These are phyloP conservation scores for Neonectria ditissima DNA, from an alignment of 2,329 filamentous ascomycete genomes.

Conservation along the genomic window DNA sequence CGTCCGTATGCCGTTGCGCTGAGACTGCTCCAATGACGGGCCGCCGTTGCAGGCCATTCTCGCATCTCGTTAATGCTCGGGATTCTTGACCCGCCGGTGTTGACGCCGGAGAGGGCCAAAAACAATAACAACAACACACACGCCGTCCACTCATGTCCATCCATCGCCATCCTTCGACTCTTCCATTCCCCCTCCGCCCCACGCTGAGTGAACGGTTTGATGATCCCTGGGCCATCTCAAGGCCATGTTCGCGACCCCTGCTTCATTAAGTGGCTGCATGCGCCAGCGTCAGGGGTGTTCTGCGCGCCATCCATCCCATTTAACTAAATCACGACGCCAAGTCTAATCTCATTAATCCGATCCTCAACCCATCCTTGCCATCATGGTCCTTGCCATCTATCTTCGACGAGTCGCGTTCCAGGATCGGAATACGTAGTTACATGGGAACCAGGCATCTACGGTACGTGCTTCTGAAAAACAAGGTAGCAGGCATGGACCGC, in stretches of 20 bases:
- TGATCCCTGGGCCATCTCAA: constrained; percentile 39
- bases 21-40: constrained; percentile 24
- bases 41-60: constrained; percentile 32
- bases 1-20: constrained; percentile 19
- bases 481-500: constrained; percentile 8
- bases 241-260: constrained; percentile 44
- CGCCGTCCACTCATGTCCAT: constrained; percentile 14
- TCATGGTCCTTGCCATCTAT: constrained; percentile 29
- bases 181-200: constrained; percentile 21
- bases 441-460: constrained; percentile 7
- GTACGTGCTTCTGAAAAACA: constrained; percentile 7
- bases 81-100: constrained; percentile 12
- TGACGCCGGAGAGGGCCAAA: constrained; percentile 4
- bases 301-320: constrained; percentile 46
- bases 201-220: constrained; percentile 31
- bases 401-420: constrained; percentile 36
- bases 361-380: constrained; percentile 33
- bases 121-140: constrained; percentile 24
- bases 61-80: constrained; percentile 24
- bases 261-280: constrained; percentile 49
- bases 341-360: constrained; percentile 43
- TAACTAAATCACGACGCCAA: constrained; percentile 43
- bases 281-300: constrained; percentile 45
- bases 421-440: constrained; percentile 4
- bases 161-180: constrained; percentile 17